Conservation (phyloP, 2,329 filamentous ascomycete genomes). For the Cladophialophora carrionii region DNA sequence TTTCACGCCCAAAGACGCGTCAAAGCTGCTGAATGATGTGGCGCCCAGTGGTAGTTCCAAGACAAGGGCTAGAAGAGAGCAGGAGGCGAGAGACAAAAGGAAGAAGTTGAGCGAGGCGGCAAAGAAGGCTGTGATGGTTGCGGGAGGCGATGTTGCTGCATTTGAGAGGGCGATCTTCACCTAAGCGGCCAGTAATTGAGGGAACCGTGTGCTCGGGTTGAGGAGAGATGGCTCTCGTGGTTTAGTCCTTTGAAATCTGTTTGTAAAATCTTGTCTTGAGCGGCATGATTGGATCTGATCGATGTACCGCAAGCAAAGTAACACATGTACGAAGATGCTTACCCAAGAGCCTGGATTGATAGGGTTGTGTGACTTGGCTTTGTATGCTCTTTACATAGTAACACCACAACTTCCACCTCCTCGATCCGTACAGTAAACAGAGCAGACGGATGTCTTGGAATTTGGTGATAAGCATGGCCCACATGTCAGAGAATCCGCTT, state of each 20-base stretch:
- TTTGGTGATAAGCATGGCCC: neutral
- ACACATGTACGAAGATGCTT: neutral
- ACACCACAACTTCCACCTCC: neutral
- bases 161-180: slow-evolving; percentile 37
- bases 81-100: slow-evolving; percentile 79
- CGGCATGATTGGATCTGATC: neutral
- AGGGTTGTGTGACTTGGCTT: neutral
- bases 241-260: neutral
- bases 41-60: slow-evolving; percentile 89
- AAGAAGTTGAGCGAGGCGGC: slow-evolving; percentile 45
- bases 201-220: neutral
- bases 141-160: slow-evolving; percentile 52
- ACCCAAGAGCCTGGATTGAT: neutral
- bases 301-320: slow-evolving; percentile 1
- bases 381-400: neutral
- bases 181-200: slow-evolving; percentile 7
- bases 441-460: neutral
- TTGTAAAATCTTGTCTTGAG: neutral
- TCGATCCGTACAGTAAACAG: neutral
- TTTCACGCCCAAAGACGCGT: slow-evolving; percentile 79
- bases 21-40: slow-evolving; percentile 81
- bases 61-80: slow-evolving; percentile 90
- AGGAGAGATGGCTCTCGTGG: neutral
- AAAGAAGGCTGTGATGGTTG: slow-evolving; percentile 48
- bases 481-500: neutral